phyloP scores from a whole-genome alignment of 768 basidiomycete species.

The Lactifluus volemus region DNA sequence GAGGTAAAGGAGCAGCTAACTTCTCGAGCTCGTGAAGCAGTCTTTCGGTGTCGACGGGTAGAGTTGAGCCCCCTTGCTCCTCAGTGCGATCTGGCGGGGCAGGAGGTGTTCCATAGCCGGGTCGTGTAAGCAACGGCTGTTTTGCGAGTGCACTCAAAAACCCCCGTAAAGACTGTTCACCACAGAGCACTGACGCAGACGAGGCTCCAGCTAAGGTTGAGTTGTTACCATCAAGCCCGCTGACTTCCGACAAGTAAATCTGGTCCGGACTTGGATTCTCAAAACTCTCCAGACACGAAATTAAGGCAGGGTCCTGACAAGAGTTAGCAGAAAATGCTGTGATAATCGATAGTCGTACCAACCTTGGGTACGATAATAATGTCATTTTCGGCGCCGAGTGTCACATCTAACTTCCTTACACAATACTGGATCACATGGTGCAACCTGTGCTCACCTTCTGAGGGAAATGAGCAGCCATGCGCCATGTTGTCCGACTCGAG shows the following conservation, averaged over 20 bases:
- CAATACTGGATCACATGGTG: not conserved
- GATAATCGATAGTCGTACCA: not conserved
- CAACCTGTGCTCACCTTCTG: not conserved
- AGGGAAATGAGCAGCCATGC: no score
- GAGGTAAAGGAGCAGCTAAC: not conserved
- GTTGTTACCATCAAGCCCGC: not conserved
- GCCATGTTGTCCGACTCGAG: not conserved
- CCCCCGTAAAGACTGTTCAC: slow-evolving; percentile 11
- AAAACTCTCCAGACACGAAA: not conserved
- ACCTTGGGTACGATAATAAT: not conserved
- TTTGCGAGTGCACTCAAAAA: slow-evolving; percentile 35
- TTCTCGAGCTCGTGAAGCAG: slow-evolving; percentile 1
- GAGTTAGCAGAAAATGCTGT: not conserved
- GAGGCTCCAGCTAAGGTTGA: not conserved
- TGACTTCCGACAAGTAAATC: not conserved
- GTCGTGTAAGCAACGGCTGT: slow-evolving; percentile 27
- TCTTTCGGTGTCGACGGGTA: not conserved
- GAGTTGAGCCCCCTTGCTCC: not conserved
- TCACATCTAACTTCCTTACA: not conserved
- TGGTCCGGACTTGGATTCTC: not conserved
- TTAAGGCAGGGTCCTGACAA: not conserved
- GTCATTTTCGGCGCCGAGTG: not conserved
- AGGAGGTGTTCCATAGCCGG: not conserved
- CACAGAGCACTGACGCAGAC: not conserved
- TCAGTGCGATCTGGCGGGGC: not conserved